Percentiles rank a stretch among this genome's conserved stretches.
phyloP scores from a whole-genome alignment of 345 rosid species.

The Lumnitzera littorea region DNA sequence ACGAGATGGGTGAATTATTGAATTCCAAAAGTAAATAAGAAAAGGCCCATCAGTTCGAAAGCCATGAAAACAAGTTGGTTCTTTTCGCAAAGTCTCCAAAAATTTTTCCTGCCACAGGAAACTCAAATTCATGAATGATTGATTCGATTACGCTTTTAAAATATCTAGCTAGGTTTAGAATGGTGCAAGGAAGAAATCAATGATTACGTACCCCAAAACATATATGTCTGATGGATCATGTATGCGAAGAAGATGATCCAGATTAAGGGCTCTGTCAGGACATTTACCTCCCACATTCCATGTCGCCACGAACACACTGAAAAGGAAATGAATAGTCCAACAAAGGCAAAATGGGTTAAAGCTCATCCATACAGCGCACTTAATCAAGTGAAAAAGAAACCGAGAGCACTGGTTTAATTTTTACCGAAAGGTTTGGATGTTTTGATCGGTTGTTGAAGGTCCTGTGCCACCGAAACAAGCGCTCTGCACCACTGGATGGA shows the following conservation, averaged over 20 bases:
- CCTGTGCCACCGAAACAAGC: constrained; percentile 26
- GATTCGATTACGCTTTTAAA: background rate
- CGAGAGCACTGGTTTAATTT: constrained; percentile 1
- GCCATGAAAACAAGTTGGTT: background rate
- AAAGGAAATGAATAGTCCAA: constrained; percentile 2
- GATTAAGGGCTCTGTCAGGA: constrained; percentile 52
- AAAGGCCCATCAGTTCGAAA: no score
- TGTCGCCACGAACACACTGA: constrained; percentile 84
- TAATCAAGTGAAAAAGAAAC: background rate
- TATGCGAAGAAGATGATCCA: constrained; percentile 63
- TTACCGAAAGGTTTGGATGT: constrained; percentile 58
- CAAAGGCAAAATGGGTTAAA: constrained; percentile 1
- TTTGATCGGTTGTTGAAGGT: constrained; percentile 31
- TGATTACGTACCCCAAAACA: constrained; percentile 57
- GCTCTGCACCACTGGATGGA: constrained; percentile 37
- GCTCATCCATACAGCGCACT: background rate
- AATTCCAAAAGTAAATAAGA: no score
- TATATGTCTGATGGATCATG: constrained; percentile 60
- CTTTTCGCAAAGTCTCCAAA: no score
- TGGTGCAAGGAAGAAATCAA: background rate
- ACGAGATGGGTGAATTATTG: no score
- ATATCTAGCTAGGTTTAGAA: background rate
- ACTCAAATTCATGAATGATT: constrained; percentile 1
- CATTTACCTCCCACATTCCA: constrained; percentile 97
- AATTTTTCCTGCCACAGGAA: background rate